Base-by-base conservation (phyloP, 768 basidiomycete species). In the Postia placenta region DNA sequence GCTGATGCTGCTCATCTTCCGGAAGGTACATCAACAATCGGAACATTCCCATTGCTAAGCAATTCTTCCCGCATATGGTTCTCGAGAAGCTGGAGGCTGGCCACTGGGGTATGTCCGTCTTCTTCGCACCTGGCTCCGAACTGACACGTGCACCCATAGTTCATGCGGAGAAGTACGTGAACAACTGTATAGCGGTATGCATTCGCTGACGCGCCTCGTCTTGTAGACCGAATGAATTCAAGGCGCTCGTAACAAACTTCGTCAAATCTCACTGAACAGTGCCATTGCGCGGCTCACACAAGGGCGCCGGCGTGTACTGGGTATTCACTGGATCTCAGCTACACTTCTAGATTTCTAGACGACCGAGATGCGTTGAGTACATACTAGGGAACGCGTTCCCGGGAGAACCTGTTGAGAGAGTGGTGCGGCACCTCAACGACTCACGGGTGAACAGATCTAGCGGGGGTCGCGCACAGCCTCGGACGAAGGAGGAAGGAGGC, bases 21-120 rank as follows among this genome's bases (percentile, higher is more conserved):
- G 17, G 25, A 49, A 85, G 86, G 45, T 92, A 85, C 65, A 80
- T 93, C 61, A 92, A 91, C 54, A 67, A 73, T 22, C 72, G 79
- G 47, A 91, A 93, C 59, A 65, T 81, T 5, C 78, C 80, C 0
- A 55, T 76, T 5, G 76, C 83, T 35, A 62, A 77, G 51, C 61
- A 72, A 24, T 90, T 89, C 65, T 96, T 95, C 69, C 92, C 92
- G 0, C 68, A 74, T 30, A 76, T 80, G 71, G 60, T 56, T 9
- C 58, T 94, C 7, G 76, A 81, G 59, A 73, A 66, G 22, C 65
- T 95, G 23, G 83, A 91, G 50, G 70, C 92, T 0, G 82, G 84
- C 1, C 93, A 97, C 65, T 97, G 93, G 93, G 86, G 88, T 89
- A 61, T 53, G 81, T 65, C 9, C 7, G 14, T 24, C 22, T 7